A percentile compares a stretch with the other conserved stretches of the same genome.
Evolutionary conservation across 352 stramenopile species (phyloP).

Genomic region (Thalassiosira livingstoniorum): DNA sequence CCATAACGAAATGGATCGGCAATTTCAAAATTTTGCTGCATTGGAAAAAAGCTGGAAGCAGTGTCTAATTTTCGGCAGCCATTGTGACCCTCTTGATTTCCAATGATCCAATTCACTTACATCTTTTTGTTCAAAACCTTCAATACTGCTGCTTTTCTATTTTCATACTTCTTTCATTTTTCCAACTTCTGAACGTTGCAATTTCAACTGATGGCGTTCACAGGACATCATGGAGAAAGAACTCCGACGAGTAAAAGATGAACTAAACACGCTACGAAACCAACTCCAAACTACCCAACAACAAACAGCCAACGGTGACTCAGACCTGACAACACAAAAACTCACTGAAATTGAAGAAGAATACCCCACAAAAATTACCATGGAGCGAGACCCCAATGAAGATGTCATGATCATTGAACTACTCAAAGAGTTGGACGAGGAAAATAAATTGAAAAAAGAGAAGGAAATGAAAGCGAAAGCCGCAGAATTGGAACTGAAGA

Average conservation of each 20-base stretch:
- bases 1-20: too few relatives aligned
- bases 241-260: constrained; percentile 15
- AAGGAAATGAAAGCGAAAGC: constrained; percentile 14
- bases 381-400: constrained; percentile 58
- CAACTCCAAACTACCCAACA: too few relatives aligned
- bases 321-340: too few relatives aligned
- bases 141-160: not conserved
- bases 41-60: too few relatives aligned
- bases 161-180: not conserved
- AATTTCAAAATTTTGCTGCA: too few relatives aligned
- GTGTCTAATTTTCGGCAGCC: too few relatives aligned
- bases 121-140: not conserved
- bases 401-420: constrained; percentile 48
- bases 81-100: too few relatives aligned
- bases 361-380: constrained; percentile 35
- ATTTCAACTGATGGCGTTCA: too few relatives aligned
- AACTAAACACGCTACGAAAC: constrained; percentile 2
- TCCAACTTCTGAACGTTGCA: too few relatives aligned
- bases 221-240: constrained; percentile 40
- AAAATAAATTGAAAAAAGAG: constrained; percentile 47
- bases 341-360: constrained; percentile 56
- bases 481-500: constrained; percentile 21
- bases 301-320: too few relatives aligned
- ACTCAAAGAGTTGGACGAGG: constrained; percentile 60
- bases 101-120: not conserved